These are phyloP conservation scores for Ceratobasidium sp. DNA, from an alignment of 1,284 basidiomycete species.

Conservation along the genomic window DNA sequence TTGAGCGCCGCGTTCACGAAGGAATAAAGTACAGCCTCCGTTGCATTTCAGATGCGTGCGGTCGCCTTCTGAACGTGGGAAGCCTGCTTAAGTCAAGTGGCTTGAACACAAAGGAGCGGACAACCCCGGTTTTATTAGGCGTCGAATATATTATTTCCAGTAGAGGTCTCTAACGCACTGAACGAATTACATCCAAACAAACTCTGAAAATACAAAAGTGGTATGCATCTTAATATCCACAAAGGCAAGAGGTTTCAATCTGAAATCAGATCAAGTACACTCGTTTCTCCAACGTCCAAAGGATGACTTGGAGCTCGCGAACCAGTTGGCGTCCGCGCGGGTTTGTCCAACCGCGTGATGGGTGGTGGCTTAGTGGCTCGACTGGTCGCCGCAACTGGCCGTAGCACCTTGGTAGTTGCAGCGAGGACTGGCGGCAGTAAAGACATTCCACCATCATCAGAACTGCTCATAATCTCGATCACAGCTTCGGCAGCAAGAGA, in stretches of 20 bases:
- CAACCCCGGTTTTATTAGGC: not conserved
- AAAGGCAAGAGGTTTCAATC: slow-evolving; percentile 11
- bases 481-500: not conserved
- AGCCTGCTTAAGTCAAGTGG: too few species aligned
- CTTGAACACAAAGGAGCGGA: too few species aligned
- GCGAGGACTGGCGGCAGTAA: not conserved
- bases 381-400: not conserved
- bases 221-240: too few species aligned
- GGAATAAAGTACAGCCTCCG: too few species aligned
- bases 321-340: not conserved
- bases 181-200: too few species aligned
- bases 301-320: not conserved
- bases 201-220: not conserved
- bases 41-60: too few species aligned
- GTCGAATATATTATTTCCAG: not conserved
- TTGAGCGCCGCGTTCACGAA: too few species aligned
- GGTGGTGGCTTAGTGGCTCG: not conserved
- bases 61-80: too few species aligned
- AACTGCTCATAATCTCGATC: slow-evolving; percentile 23
- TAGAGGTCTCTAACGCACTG: not conserved
- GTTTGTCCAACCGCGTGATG: not conserved
- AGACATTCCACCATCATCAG: slow-evolving; percentile 20
- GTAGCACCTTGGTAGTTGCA: not conserved
- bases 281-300: slow-evolving; percentile 11
- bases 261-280: slow-evolving; percentile 30